Evolutionary conservation across 31 red algal genomes (phyloP).

Genomic region (Endocladia muricata): DNA sequence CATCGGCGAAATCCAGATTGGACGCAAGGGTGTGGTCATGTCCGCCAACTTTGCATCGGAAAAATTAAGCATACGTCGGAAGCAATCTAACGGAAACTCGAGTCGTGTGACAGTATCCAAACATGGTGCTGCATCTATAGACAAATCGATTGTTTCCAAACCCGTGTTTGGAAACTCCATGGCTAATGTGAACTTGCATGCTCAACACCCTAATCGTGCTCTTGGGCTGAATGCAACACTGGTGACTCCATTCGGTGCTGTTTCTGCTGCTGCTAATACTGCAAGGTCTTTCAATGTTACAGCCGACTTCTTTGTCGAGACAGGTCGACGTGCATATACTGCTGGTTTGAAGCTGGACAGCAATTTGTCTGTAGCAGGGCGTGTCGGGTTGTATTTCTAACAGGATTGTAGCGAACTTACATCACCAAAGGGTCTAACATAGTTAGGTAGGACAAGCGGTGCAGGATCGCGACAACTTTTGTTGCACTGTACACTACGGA

Average conservation of each 20-base stretch:
- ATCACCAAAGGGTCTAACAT: no score
- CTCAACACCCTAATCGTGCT: background rate
- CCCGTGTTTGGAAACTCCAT: background rate
- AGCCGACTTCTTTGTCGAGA: background rate
- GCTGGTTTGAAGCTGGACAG: background rate
- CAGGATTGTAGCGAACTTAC: no score
- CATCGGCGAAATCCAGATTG: constrained; percentile 7
- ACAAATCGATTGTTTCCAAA: constrained; percentile 6
- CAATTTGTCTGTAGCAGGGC: background rate
- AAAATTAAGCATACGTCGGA: background rate
- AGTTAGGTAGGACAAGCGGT: no score
- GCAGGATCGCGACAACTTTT: no score
- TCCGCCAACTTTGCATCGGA: background rate
- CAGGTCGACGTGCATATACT: background rate
- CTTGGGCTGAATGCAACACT: background rate
- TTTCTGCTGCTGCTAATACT: background rate
- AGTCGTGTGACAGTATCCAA: background rate
- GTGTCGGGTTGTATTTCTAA: background rate
- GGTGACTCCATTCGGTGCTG: background rate
- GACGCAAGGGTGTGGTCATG: background rate
- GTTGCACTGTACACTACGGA: no score
- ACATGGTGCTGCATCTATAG: background rate
- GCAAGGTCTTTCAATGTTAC: background rate
- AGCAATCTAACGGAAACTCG: background rate
- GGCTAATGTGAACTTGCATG: background rate